Evolutionary conservation across 352 stramenopile species (phyloP).

Genomic region (Phytophthora rubi): DNA sequence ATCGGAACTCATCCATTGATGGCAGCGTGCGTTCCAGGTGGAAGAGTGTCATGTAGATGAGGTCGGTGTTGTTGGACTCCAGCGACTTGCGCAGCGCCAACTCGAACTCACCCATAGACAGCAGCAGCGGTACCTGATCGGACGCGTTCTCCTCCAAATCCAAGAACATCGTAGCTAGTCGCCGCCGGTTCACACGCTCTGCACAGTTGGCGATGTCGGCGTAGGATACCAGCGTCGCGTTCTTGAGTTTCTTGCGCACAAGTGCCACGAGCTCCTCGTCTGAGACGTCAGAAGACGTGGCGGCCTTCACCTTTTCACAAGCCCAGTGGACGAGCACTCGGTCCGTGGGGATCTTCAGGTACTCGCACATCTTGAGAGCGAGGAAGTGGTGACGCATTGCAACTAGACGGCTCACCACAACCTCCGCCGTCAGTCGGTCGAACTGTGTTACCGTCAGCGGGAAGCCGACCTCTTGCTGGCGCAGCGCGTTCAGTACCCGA

Average conservation of each 20-base stretch:
- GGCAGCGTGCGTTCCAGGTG: constrained; percentile 83
- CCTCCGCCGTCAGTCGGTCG: constrained; percentile 82
- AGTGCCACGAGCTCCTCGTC: constrained; percentile 87
- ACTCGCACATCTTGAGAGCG: constrained; percentile 92
- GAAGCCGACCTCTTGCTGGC: constrained; percentile 80
- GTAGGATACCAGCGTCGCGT: constrained; percentile 81
- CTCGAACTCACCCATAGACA: constrained; percentile 93
- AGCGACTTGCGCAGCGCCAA: constrained; percentile 90
- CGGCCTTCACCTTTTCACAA: constrained; percentile 88
- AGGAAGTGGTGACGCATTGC: constrained; percentile 88
- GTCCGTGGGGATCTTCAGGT: constrained; percentile 88
- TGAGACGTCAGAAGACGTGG: constrained; percentile 49
- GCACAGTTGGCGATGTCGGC: constrained; percentile 86
- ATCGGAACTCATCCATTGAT: constrained; percentile 83
- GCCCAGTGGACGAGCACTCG: constrained; percentile 91
- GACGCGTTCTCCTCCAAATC: constrained; percentile 88
- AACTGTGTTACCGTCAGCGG: constrained; percentile 84
- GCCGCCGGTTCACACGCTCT: constrained; percentile 78
- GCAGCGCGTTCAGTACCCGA: constrained; percentile 90
- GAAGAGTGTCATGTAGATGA: constrained; percentile 91
- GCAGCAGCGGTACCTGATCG: constrained; percentile 88
- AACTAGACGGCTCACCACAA: constrained; percentile 87
- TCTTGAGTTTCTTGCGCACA: constrained; percentile 86
- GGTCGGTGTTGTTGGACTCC: constrained; percentile 88
- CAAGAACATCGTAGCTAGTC: constrained; percentile 91